Conservation (phyloP, 164 flowering plant genomes). For the Berberis thunbergii region DNA sequence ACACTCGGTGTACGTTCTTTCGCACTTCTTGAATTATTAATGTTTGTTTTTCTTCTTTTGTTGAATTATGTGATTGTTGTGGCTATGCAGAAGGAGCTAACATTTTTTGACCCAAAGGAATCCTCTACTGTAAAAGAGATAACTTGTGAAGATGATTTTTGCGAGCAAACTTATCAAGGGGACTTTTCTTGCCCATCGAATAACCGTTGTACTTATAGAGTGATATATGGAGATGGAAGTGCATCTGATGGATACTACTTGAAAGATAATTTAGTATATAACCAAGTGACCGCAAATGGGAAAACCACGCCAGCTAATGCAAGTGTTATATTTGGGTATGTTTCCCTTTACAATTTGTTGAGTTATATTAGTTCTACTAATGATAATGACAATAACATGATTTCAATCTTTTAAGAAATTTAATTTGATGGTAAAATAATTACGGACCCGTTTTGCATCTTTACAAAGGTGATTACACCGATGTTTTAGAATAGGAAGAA, state of each 20-base stretch:
- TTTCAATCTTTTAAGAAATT: no score
- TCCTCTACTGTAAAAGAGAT: conserved; percentile 53
- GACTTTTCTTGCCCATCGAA: conserved; percentile 31
- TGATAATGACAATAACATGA: no score
- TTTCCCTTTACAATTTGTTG: conserved; percentile 9
- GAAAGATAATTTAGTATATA: conserved; percentile 44
- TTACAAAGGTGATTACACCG: no score
- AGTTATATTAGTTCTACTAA: no score
- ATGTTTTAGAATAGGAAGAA: no score
- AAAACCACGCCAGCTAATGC: conserved; percentile 45
- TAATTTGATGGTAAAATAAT: no score
- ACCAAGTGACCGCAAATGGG: conserved; percentile 50
- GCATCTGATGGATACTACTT: conserved; percentile 78
- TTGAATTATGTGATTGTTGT: conserved; percentile 34
- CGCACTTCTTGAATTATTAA: background rate
- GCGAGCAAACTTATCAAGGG: conserved; percentile 15
- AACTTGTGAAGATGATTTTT: conserved; percentile 57
- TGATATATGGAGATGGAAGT: conserved; percentile 95
- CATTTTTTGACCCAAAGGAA: conserved; percentile 48
- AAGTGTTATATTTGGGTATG: conserved; percentile 77
- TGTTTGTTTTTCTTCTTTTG: conserved; percentile 5
- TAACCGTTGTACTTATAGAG: conserved; percentile 45
- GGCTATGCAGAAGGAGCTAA: conserved; percentile 25
- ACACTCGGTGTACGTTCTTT: conserved; percentile 50
- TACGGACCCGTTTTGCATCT: no score